Conservation (phyloP, 1,139 yeast genomes). For the Yamadazyma songkhlaensis region DNA sequence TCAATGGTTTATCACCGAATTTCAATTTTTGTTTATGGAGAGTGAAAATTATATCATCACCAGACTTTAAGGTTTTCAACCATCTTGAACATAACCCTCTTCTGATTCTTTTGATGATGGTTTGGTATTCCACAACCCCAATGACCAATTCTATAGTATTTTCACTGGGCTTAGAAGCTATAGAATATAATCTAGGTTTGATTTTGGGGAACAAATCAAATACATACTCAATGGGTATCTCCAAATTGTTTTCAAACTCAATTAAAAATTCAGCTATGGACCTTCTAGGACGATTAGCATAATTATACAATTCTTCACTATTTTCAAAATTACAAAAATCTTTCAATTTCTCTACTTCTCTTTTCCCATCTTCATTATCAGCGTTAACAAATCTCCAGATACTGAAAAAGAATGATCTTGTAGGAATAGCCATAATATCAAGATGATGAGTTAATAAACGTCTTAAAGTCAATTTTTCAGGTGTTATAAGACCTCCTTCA, state of each 20-base stretch:
- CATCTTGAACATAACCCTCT: constrained; percentile 84
- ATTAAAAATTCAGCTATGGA: constrained; percentile 78
- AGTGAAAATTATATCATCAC: constrained; percentile 54
- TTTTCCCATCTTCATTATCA: constrained; percentile 36
- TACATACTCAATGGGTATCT: constrained; percentile 69
- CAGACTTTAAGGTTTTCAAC: constrained; percentile 49
- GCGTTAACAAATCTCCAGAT: constrained; percentile 73
- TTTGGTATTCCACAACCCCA: constrained; percentile 84
- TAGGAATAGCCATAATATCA: constrained; percentile 80
- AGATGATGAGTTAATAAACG: constrained; percentile 74
- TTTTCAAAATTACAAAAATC: constrained; percentile 77
- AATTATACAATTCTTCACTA: constrained; percentile 77
- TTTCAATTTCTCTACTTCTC: constrained; percentile 70
- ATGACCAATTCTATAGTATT: constrained; percentile 58
- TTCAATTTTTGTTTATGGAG: constrained; percentile 48
- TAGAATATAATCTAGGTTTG: constrained; percentile 67
- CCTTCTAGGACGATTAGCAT: constrained; percentile 88
- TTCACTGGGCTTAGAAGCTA: constrained; percentile 29
- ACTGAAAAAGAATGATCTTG: constrained; percentile 71
- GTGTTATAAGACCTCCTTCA: constrained; percentile 61
- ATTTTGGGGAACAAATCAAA: constrained; percentile 76
- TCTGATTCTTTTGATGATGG: constrained; percentile 73
- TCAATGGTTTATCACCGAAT: constrained; percentile 47
- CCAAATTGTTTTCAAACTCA: constrained; percentile 70
- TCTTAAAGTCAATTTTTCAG: constrained; percentile 56